These are phyloP conservation scores for Rhododendron mucronatum DNA, from an alignment of 148 eudicot genomes.

Conservation along the genomic window DNA sequence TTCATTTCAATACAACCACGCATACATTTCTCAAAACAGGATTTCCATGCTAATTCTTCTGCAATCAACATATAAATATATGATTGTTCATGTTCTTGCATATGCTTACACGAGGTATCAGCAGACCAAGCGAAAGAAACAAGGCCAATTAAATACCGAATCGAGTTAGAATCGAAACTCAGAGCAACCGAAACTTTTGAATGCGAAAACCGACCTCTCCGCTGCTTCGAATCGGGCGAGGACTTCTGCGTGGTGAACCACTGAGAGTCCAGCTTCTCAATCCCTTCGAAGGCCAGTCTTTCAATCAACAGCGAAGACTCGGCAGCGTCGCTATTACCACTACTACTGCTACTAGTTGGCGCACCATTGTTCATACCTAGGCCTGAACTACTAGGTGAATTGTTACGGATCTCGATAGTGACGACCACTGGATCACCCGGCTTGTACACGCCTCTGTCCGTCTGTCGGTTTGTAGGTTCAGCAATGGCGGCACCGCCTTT, in stretches of 20 bases:
- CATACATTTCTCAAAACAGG: background rate
- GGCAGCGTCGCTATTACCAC: background rate
- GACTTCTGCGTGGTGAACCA: slow-evolving; percentile 75
- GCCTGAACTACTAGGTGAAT: background rate
- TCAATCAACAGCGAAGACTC: slow-evolving; percentile 52
- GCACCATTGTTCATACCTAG: background rate
- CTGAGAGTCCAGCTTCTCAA: slow-evolving; percentile 77
- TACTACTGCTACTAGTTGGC: background rate
- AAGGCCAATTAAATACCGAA: background rate
- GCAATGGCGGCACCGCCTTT: slow-evolving; percentile 27
- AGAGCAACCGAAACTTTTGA: too few species aligned
- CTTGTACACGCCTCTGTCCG: slow-evolving; percentile 67
- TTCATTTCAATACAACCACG: background rate
- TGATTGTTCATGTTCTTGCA: background rate
- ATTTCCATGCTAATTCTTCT: too few species aligned
- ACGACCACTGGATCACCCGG: slow-evolving; percentile 72
- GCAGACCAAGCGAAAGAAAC: background rate
- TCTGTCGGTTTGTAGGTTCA: slow-evolving; percentile 55
- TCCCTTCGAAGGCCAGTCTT: slow-evolving; percentile 67
- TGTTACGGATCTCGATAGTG: slow-evolving; percentile 53
- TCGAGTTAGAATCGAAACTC: background rate
- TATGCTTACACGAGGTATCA: background rate
- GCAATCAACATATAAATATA: too few species aligned
- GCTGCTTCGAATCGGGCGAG: slow-evolving; percentile 39
- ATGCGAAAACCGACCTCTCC: slow-evolving; percentile 41